phyloP scores from a whole-genome alignment of 2,329 filamentous ascomycete species.

The Cladosporium cucumerinum region DNA sequence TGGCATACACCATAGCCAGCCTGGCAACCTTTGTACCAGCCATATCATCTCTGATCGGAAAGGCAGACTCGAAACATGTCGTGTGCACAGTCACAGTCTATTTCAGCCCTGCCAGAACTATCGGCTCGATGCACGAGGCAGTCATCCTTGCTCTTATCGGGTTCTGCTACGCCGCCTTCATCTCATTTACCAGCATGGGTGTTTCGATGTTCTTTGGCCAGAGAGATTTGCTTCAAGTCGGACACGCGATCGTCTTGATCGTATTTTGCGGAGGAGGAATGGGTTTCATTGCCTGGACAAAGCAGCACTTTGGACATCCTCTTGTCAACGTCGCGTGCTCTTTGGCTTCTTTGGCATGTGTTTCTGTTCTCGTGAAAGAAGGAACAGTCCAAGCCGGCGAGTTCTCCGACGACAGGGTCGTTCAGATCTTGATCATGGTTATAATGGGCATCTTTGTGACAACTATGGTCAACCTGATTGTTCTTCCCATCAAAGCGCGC shows the following conservation, averaged over 20 bases:
- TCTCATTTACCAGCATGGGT: constrained; percentile 84
- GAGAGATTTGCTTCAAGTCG: constrained; percentile 63
- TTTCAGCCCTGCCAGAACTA: constrained; percentile 83
- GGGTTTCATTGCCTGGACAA: constrained; percentile 65
- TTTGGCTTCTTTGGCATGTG: constrained; percentile 80
- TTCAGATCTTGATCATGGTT: constrained; percentile 79
- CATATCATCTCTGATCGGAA: constrained; percentile 70
- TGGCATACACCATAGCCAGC: constrained; percentile 84
- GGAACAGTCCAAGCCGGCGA: constrained; percentile 78
- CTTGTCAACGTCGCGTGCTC: constrained; percentile 64
- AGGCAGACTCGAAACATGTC: constrained; percentile 88
- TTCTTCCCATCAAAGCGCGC: constrained; percentile 77
- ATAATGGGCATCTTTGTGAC: constrained; percentile 71
- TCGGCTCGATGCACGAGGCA: constrained; percentile 87
- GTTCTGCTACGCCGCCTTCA: constrained; percentile 71
- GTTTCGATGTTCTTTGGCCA: constrained; percentile 75
- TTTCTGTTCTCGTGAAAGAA: constrained; percentile 87
- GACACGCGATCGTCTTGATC: constrained; percentile 74
- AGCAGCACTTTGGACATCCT: constrained; percentile 37
- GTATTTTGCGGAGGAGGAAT: constrained; percentile 83
- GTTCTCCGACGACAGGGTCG: constrained; percentile 77
- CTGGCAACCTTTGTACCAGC: constrained; percentile 77
- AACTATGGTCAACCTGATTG: constrained; percentile 68
- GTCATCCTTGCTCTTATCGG: constrained; percentile 72
- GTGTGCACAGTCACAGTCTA: constrained; percentile 93